phyloP scores from a whole-genome alignment of 1,284 basidiomycete genomes.

The Cryptococcus neoformans region DNA sequence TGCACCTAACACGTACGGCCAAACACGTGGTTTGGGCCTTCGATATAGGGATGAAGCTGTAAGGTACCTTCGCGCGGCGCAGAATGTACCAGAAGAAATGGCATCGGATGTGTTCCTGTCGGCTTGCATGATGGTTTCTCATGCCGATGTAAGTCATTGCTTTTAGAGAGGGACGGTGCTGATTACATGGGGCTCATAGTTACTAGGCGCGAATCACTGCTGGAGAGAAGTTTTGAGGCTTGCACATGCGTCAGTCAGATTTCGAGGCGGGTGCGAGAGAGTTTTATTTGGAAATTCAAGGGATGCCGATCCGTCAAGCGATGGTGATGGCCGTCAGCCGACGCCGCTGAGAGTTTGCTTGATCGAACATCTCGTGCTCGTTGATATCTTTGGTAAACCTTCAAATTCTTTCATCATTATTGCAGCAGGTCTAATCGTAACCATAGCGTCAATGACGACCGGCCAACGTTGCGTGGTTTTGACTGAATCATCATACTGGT shows the following conservation, averaged over 20 bases:
- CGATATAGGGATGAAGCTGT: constrained; percentile 25
- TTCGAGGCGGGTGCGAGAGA: constrained; percentile 29
- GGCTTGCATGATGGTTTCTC: constrained; percentile 22
- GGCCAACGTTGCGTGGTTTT: constrained; percentile 20
- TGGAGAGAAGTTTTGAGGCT: constrained; percentile 36
- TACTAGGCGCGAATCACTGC: constrained; percentile 26
- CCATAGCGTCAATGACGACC: constrained; percentile 20
- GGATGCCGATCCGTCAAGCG: not conserved
- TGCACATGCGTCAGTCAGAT: constrained; percentile 21
- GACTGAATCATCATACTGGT: constrained; percentile 26
- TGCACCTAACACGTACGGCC: constrained; percentile 2
- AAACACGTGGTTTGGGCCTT: constrained; percentile 17
- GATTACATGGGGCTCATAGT: constrained; percentile 6
- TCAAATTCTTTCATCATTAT: not conserved
- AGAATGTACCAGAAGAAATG: constrained; percentile 21
- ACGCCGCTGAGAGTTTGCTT: constrained; percentile 19
- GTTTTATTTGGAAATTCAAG: constrained; percentile 22
- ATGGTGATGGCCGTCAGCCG: not conserved
- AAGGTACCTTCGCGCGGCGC: constrained; percentile 26
- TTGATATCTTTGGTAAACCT: constrained; percentile 26
- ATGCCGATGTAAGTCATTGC: constrained; percentile 27
- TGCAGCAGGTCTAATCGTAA: not conserved
- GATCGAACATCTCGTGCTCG: constrained; percentile 31
- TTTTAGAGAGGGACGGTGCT: not conserved
- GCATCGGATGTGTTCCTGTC: constrained; percentile 32